Evolutionary conservation across 495 filamentous ascomycete species (phyloP), one percentile per base, ranked within the genome.

Genomic region (Achaetomiella virescens): DNA sequence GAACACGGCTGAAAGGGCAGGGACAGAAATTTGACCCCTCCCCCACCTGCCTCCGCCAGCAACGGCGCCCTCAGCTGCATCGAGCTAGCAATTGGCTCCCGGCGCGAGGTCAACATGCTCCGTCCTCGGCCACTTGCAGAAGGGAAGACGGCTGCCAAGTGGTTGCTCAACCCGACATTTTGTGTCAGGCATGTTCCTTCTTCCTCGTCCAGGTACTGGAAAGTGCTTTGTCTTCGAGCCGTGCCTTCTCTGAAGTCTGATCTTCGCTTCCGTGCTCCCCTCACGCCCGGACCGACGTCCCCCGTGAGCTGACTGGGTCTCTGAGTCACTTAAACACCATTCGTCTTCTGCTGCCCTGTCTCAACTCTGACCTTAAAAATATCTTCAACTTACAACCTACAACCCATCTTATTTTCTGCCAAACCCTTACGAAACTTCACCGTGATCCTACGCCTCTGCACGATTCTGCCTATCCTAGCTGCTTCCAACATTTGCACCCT

Each of bases 291-390:
- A 57, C 54, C 54, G 46, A 57, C 38, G 38, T 50, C 18, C 46
- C 54, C 54, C 37, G 47, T 50, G 37, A 51, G 38, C 37, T 21
- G 38, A 33, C 41, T 46, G 46, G 54, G 47, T 17, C 38, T 49
- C 54, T 57, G 54, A 57, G 46, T 57, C 54, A 57, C 54, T 48
- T 49, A 36, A 48, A 49, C 43, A 36, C 18, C 20, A 6, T 55
- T 15, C 31, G n/a, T 24, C 20, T 35, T 31, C 8, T 14, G 17
- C 3, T 21, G 7, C 9, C 6, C 44, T 48, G 42, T 24, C 21
- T 8, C 25, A 42, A 59, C 21, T 14, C 18, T 48, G 7, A 17
- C 18, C 29, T 21, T 53, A 42, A 20, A 21, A 17, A 46, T 52
- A 18, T 27, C 31, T 36, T 59, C 36, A 17, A 24, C 7, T 21